A percentile compares a stretch with the other conserved stretches of the same genome.
These are phyloP conservation scores for Elasticomyces elasticus DNA, from an alignment of 495 filamentous ascomycete genomes.

Conservation along the genomic window DNA sequence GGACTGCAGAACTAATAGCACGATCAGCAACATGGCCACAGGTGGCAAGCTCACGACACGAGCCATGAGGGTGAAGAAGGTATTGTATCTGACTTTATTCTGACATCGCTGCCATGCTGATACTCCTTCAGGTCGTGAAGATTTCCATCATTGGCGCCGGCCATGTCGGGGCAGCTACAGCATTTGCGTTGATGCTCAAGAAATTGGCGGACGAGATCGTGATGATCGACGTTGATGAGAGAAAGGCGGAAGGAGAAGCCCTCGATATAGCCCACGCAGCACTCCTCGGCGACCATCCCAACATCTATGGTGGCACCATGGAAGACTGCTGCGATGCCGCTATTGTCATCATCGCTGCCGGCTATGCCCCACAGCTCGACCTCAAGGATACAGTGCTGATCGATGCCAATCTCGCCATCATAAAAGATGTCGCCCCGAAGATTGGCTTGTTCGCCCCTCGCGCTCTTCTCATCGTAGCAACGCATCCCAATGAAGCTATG, in stretches of 20 bases:
- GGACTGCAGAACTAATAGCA: too few relatives aligned
- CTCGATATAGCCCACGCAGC: background rate
- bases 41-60: too few relatives aligned
- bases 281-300: background rate
- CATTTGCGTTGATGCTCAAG: background rate
- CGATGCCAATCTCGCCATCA: background rate
- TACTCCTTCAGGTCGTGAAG: too few relatives aligned
- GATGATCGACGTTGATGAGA: background rate
- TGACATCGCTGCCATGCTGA: too few relatives aligned
- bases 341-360: background rate
- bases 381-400: background rate
- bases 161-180: background rate
- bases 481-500: background rate
- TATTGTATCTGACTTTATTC: too few relatives aligned
- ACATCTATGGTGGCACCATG: background rate
- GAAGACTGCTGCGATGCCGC: background rate
- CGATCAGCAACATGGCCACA: too few relatives aligned
- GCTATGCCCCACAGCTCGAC: background rate
- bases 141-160: background rate
- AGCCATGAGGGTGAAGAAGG: too few relatives aligned
- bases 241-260: background rate
- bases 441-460: background rate
- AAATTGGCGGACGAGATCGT: background rate
- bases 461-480: background rate
- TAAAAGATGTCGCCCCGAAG: background rate